Conservation (phyloP, 805 yeast genomes). For the Starmerella apis region DNA sequence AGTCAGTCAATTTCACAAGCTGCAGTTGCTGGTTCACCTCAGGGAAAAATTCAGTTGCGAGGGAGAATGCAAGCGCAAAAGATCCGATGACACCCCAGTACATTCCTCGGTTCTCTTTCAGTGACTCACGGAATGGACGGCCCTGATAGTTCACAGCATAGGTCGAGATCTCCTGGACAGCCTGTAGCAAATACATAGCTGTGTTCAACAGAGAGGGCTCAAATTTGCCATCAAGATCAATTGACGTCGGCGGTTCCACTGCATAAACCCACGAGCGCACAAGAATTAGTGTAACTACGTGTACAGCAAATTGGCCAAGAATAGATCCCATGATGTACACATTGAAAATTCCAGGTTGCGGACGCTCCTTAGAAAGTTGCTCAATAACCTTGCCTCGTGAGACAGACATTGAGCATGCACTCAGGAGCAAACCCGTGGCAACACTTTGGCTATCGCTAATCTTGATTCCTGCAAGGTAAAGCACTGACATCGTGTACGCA, state of each 20-base stretch:
- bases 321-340: slow-evolving; percentile 95
- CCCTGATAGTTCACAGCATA: slow-evolving; percentile 98
- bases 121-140: slow-evolving; percentile 86
- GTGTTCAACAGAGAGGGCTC: slow-evolving; percentile 86
- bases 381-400: slow-evolving; percentile 88
- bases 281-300: slow-evolving; percentile 69
- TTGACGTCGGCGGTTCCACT: slow-evolving; percentile 67
- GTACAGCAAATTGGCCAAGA: slow-evolving; percentile 91
- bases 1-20: slow-evolving; percentile 71
- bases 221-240: slow-evolving; percentile 82
- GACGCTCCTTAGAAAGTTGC: slow-evolving; percentile 83
- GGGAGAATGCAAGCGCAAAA: slow-evolving; percentile 74
- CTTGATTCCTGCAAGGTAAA: slow-evolving; percentile 93
- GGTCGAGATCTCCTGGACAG: slow-evolving; percentile 94
- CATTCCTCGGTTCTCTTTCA: slow-evolving; percentile 89
- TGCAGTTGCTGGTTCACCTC: slow-evolving; percentile 87
- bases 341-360: slow-evolving; percentile 95
- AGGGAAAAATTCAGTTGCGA: slow-evolving; percentile 89
- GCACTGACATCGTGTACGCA: slow-evolving; percentile 88
- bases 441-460: slow-evolving; percentile 98
- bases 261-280: slow-evolving; percentile 73
- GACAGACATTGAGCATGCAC: slow-evolving; percentile 89
- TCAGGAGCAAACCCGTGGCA: slow-evolving; percentile 79
- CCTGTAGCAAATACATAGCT: slow-evolving; percentile 85
- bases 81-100: slow-evolving; percentile 90